Conservation (phyloP, 352 stramenopile genomes). For the Poterioochromonas sp. region DNA sequence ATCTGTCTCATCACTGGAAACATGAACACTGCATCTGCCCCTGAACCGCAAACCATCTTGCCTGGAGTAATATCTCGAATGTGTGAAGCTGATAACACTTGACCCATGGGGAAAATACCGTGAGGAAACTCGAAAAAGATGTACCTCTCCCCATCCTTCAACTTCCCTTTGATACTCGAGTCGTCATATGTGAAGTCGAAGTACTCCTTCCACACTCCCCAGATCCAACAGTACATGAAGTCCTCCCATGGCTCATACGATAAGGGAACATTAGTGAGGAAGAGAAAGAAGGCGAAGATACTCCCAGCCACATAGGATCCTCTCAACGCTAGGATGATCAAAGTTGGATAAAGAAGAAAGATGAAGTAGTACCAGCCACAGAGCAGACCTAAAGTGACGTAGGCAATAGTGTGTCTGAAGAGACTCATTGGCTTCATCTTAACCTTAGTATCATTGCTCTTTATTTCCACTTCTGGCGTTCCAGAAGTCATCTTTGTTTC, state of each 20-base stretch:
- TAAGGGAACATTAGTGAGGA: background rate
- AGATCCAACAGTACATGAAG: background rate
- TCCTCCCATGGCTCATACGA: background rate
- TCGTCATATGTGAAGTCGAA: conserved; percentile 5
- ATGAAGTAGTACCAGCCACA: background rate
- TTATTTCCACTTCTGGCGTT: too few relatives aligned
- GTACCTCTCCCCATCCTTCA: background rate
- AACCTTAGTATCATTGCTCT: too few relatives aligned
- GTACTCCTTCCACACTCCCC: background rate
- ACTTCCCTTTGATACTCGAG: too few relatives aligned
- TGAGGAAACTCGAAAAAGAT: conserved; percentile 32
- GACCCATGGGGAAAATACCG: conserved; percentile 24
- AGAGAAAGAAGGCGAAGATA: background rate
- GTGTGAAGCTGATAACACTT: background rate
- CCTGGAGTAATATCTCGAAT: background rate
- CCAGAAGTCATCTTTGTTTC: too few relatives aligned
- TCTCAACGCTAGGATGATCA: background rate
- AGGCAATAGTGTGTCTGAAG: background rate
- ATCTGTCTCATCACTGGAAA: conserved; percentile 21
- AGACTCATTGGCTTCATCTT: background rate
- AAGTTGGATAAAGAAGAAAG: background rate
- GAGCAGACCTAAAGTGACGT: background rate
- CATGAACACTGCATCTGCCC: conserved; percentile 21
- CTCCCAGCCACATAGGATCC: background rate
- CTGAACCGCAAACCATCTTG: background rate